Base-by-base conservation (phyloP, 352 stramenopile species). In the Pythium brassicae region DNA sequence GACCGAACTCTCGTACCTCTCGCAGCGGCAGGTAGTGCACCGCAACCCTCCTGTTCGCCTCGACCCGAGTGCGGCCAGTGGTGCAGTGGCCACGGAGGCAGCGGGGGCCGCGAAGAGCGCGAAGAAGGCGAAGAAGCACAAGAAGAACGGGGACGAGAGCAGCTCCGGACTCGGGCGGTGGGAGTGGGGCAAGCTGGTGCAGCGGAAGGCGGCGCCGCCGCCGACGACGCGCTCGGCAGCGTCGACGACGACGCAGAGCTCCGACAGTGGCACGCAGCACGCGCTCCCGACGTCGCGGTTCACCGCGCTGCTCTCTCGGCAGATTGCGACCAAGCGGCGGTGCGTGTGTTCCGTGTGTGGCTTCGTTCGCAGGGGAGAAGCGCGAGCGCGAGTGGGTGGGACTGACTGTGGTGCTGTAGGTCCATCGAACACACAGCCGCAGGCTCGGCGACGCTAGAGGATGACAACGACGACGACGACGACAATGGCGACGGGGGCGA, bases 11-110 rank as follows among this genome's bases (percentile, higher is more conserved):
- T 83, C 72, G 14, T 87, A 84, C 48, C 78, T 93, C 43, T 91
- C 83, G 1, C 83, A 93, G 54, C 72, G 80, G 9, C 83, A 91
- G 59, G 83, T 93, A 4, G 77, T 93, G 20, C 76, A 90, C 53
- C 77, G 81, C 4, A 76, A 91, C 50, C 78, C 79, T 25, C 80
- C 80, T 4, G 79, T 83, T 17, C 70, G 77, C 11, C 51, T 55
- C 34, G 54, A 55, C 25, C 46, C 39, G 14, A 65, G 55, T 11
- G 46, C 44, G 15, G 51, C 23, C 52, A 35, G 40, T 40, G n/a
- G 55, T 52, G 14, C 47, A 37, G 26, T n/a, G n/a, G n/a, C n/a
- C n/a, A n/a, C n/a, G n/a, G 15, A 9, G 0, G 51, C 40, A 26
- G 15, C 26, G 17, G 6, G 12, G 22, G 25, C 15, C 34, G 43